Base-by-base conservation (phyloP, 2,329 filamentous ascomycete genomes). In the Sarocladium strictum region DNA sequence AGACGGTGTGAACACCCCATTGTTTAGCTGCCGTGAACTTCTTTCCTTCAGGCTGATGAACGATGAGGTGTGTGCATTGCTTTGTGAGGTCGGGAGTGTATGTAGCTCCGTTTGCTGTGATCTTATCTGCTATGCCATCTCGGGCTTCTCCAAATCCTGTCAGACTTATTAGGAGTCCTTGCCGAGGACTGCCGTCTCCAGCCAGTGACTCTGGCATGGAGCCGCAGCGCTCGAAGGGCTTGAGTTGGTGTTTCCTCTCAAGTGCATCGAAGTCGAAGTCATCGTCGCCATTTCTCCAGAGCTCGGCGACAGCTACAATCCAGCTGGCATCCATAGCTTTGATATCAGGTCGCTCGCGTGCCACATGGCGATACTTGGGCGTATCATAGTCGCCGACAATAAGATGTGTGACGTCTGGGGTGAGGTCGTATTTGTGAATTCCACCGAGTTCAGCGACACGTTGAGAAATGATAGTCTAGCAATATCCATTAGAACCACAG, bases 351-450 rank as follows among this genome's bases (percentile, higher is more conserved):
- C 94, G 83, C 67, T 93, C 88, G 65, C 86, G 89, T 54, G 93
- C 94, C 64, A 97, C 93, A 76, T 96, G 96, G 69, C 86, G 87
- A 72, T 99, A 99, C 70, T 99, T 99, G 51, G 88, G 84, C 1
- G 93, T 97, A 67, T 93, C 83, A 64, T 90, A 88, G 63, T 89
- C 86, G 67, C 92, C 94, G 58, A 96, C 90, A 59, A 99, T 81
- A 47, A 99, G 84, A 73, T 99, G 94, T 4, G 94, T 97, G 49
- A 96, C 90, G 68, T 97, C 90, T 55, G 89, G 89, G n/a, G 92
- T 97, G 43, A 99, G 83, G 69, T 99, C 92, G 69, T 91, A 87
- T 63, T 89, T 91, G 77, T 96, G 89, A 57, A 81, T 71, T 52
- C 92, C 94, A 60, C 94, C 94, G 76, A 99, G 90, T 66, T 96